Evolutionary conservation across 768 basidiomycete species (phyloP).

Genomic region (Mycena rosella): DNA sequence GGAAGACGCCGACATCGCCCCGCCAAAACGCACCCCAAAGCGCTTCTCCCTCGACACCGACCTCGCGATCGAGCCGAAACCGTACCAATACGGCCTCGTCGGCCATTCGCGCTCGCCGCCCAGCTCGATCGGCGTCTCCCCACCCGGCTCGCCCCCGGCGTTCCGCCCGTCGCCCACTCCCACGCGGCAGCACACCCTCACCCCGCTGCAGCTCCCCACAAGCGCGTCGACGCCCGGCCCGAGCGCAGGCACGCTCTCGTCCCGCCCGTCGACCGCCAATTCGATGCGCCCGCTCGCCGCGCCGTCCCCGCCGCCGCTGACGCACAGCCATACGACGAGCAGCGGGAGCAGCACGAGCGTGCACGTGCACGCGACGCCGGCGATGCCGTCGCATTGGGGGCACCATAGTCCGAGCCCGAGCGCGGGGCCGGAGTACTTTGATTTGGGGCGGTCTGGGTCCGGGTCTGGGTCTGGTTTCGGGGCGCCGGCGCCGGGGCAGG

Average conservation of each 20-base stretch:
- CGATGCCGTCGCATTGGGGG: slow-evolving; percentile 34
- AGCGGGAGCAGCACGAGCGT: slow-evolving; percentile 35
- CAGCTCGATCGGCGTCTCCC: slow-evolving; percentile 55
- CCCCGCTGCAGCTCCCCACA: slow-evolving; percentile 44
- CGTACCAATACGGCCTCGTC: slow-evolving; percentile 75
- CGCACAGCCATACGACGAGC: slow-evolving; percentile 34
- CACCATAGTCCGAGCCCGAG: slow-evolving; percentile 37
- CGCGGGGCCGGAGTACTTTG: slow-evolving; percentile 25
- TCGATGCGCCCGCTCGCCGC: slow-evolving; percentile 52
- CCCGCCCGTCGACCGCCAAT: slow-evolving; percentile 60
- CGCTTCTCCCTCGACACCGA: slow-evolving; percentile 47
- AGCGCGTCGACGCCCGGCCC: slow-evolving; percentile 41
- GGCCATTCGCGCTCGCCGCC: slow-evolving; percentile 57
- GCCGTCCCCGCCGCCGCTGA: slow-evolving; percentile 32
- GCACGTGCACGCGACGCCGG: slow-evolving; percentile 26
- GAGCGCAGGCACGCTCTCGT: slow-evolving; percentile 45
- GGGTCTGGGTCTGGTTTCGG: no score
- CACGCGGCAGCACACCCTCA: slow-evolving; percentile 41
- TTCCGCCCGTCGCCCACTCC: slow-evolving; percentile 26
- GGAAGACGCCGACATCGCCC: slow-evolving; percentile 44
- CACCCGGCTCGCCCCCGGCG: slow-evolving; percentile 42
- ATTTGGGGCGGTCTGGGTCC: no score
- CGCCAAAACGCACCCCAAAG: slow-evolving; percentile 36
- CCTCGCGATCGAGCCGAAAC: slow-evolving; percentile 53
- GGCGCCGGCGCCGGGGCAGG: no score